Percentiles rank a stretch among this genome's conserved stretches.
phyloP scores from a whole-genome alignment of 495 filamentous ascomycete genomes.

The Chaetomium fimeti region DNA sequence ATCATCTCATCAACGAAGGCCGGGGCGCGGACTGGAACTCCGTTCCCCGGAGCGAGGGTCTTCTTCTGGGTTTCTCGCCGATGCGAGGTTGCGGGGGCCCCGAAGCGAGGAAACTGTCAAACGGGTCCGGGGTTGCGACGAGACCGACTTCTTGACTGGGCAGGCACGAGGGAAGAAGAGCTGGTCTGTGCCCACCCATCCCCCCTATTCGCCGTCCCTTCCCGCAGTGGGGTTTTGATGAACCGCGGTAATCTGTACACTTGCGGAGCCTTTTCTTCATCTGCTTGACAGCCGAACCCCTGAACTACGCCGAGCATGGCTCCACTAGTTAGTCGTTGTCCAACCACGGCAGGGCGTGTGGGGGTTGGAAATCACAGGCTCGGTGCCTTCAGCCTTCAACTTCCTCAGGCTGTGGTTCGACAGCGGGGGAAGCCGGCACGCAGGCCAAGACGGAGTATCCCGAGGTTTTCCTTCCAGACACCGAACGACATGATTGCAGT shows the following conservation, averaged over 20 bases:
- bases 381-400: too few relatives aligned
- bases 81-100: neutral
- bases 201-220: neutral
- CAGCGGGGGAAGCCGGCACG: neutral
- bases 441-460: slow-evolving; percentile 17
- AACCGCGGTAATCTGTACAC: neutral
- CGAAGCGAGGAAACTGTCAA: slow-evolving; percentile 1
- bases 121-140: neutral
- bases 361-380: neutral
- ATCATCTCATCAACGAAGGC: neutral
- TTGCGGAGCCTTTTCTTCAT: neutral
- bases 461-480: neutral
- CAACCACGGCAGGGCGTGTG: neutral
- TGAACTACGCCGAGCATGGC: neutral
- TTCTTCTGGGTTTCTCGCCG: slow-evolving; percentile 8
- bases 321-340: neutral
- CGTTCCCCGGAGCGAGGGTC: slow-evolving; percentile 9
- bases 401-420: neutral
- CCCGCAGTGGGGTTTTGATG: slow-evolving; percentile 3
- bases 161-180: neutral
- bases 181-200: neutral
- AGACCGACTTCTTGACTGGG: neutral
- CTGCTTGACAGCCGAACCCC: neutral
- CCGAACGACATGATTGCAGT: neutral
- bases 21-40: neutral